Base-by-base conservation (phyloP, 2,329 filamentous ascomycete species). In the Xylariaceae sp. region DNA sequence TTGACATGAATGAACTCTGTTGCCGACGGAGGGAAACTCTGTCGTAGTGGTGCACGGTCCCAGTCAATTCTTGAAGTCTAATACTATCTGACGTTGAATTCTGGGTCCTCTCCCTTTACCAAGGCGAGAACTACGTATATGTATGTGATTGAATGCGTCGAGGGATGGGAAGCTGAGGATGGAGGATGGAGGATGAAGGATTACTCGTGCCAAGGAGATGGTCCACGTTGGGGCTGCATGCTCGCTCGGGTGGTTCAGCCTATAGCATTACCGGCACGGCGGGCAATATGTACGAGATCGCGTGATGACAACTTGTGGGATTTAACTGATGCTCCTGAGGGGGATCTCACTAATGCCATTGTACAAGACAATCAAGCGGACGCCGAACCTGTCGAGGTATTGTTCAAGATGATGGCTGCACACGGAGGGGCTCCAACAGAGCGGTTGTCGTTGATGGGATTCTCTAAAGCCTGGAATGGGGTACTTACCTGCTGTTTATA, bases 211-310 rank as follows among this genome's bases (percentile, higher is more conserved):
- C 60, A 63, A 62, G 54, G 28, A 43, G 46, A n/a, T 9, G 16
- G 51, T 41, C 33, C 16, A 34, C 33, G 48, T 43, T 37, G 44
- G 51, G 28, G 40, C 34, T 48, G 23, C 47, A 55, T 48, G 40
- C 60, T 63, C 61, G 62, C 53, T 64, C 65, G 65, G 66, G 56
- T 61, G 58, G 56, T 53, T 61, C 59, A 64, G 59, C 67, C 67
- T 66, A 67, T 67, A 52, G 59, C 51, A 56, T 59, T 43, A 33
- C 29, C 34, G 47, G 52, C 49, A 53, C 39, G 39, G 61, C 61
- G 37, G 56, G 43, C 40, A 44, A 62, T 31, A 63, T 67, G 60
- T 67, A 64, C 28, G 64, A 52, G 64, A 65, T 66, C 65, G 68
- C 57, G 66, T 69, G 67, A 69, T 60, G 50, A 37, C 24, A 47